Conservation (phyloP, 306 rosid genomes). For the Casuarina cunninghamiana region DNA sequence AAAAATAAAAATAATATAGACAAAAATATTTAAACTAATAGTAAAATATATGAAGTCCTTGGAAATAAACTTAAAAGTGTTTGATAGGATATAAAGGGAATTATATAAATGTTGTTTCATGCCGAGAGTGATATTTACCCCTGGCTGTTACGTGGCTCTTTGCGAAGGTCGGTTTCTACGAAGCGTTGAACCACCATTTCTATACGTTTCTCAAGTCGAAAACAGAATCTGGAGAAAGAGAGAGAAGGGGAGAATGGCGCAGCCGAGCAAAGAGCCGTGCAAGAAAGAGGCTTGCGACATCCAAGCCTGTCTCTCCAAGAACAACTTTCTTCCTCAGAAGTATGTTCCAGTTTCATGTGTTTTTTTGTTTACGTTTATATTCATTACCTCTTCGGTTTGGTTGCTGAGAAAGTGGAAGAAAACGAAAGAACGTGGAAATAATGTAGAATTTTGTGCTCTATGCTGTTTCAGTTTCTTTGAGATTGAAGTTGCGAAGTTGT, state of each 20-base stretch:
- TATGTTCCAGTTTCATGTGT: slow-evolving; percentile 2
- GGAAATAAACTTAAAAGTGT: no score
- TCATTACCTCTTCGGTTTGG: background rate
- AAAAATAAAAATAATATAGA: no score
- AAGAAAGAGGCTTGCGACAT: slow-evolving; percentile 94
- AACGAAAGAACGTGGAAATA: background rate
- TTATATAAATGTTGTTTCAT: no score
- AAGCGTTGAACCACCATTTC: slow-evolving; percentile 1
- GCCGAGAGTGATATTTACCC: no score
- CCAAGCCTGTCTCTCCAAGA: slow-evolving; percentile 93
- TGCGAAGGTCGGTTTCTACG: background rate
- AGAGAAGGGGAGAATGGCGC: slow-evolving; percentile 43
- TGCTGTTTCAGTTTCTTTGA: background rate
- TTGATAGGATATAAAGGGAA: no score
- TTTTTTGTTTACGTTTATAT: background rate
- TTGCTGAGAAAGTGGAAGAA: background rate
- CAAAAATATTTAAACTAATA: no score
- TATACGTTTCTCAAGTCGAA: background rate
- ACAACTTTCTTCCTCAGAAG: slow-evolving; percentile 72
- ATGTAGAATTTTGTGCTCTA: background rate
- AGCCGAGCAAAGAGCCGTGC: slow-evolving; percentile 79
- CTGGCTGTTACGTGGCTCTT: background rate
- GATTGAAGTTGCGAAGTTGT: background rate
- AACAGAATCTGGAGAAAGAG: background rate
- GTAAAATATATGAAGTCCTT: no score